These are phyloP conservation scores for Gyrodon lividus DNA, from an alignment of 768 basidiomycete species.

Conservation along the genomic window DNA sequence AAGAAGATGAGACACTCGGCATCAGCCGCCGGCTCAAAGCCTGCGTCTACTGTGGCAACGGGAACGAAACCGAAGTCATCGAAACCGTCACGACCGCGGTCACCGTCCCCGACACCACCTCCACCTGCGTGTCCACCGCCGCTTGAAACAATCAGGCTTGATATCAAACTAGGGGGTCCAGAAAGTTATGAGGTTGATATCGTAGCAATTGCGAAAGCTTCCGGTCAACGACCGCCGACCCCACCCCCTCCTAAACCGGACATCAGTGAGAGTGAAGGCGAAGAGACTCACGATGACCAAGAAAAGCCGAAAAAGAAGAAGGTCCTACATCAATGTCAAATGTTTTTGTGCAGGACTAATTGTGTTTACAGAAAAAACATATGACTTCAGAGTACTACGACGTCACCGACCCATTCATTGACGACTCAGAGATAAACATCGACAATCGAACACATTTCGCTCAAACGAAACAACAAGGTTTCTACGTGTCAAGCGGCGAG, in stretches of 20 bases:
- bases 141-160: conserved; percentile 62
- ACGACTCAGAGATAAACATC: conserved; percentile 89
- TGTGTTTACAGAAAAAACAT: conserved; percentile 44
- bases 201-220: conserved; percentile 51
- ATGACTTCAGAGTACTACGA: conserved; percentile 82
- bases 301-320: conserved; percentile 39
- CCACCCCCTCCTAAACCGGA: conserved; percentile 50
- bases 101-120: conserved; percentile 60
- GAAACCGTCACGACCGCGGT: conserved; percentile 43
- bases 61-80: conserved; percentile 54
- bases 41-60: conserved; percentile 30
- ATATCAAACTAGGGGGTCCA: conserved; percentile 70
- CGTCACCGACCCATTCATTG: conserved; percentile 89
- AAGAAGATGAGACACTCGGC: conserved; percentile 30
- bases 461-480: conserved; percentile 89
- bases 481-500: conserved; percentile 88
- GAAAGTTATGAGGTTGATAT: conserved; percentile 76
- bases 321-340: conserved; percentile 24
- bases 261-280: conserved; percentile 56
- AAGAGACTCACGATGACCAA: conserved; percentile 39
- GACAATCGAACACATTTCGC: conserved; percentile 91
- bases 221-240: conserved; percentile 63
- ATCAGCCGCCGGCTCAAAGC: conserved; percentile 24
- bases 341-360: conserved; percentile 6
- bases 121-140: conserved; percentile 47